Base-by-base conservation (phyloP, 2,329 filamentous ascomycete genomes). In the Epichloe festucae region DNA sequence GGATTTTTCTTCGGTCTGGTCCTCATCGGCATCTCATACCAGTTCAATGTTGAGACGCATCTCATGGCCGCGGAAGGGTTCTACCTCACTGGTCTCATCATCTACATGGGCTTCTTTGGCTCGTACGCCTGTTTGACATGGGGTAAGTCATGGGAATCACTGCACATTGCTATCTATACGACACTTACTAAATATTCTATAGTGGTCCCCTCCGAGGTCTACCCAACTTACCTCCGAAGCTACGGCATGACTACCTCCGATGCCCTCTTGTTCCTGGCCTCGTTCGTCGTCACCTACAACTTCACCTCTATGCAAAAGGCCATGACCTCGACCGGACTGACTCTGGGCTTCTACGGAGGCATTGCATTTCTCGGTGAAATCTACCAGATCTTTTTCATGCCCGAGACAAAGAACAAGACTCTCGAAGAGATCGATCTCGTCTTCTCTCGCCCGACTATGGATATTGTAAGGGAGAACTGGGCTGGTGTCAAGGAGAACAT, bases 371-470 rank as follows among this genome's bases (percentile, higher is more conserved):
- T 87, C 0, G 84, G 82, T 12, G 85, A 82, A 76, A 70, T 85
- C 58, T 87, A 87, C 65, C 84, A 87, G 67, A 71, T 87, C 46
- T 63, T 87, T 48, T 87, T 87, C 67, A 87, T 87, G 84, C 83
- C 82, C 0, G 82, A 87, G 70, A 87, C 83, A 3, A 86, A 86
- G 71, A 78, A 82, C 63, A 76, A 75, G 66, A 73, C 68, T 3
- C 74, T 87, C 0, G 84, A 87, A 66, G 84, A 87, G 65, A 86
- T 87, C 53, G 83, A 87, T 54, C 68, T 79, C 39, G 70, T 87
- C 19, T 86, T 87, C 62, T 73, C 76, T 48, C 73, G 76, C 54
- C 82, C 83, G 0, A 87, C 83, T 0, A 68, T 70, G 42, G 75
- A 82, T 44, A 72, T 86, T 44, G 81, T 86, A 0, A 70, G 67